Base-by-base conservation (phyloP, 2,329 filamentous ascomycete genomes). In the Fusarium odoratissimum region DNA sequence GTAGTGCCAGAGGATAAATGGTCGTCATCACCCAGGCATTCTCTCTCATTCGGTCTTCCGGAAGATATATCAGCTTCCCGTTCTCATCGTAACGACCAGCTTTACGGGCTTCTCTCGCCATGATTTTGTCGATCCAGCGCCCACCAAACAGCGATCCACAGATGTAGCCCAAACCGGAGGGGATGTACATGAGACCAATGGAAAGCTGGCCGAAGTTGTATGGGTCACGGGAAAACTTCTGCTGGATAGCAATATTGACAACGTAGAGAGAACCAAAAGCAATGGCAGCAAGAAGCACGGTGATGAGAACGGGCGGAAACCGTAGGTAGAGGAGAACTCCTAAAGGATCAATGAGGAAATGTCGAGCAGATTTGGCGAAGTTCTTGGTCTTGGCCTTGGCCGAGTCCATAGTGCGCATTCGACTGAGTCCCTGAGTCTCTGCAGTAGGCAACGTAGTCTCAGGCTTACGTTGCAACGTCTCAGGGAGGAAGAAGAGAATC, bases 11-110 rank as follows among this genome's bases (percentile, higher is more conserved):
- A 0, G 94, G 94, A 75, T 92, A 95, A 49, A 95, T 74, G 7
- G 90, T 84, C 1, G 91, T 91, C 6, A 91, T 92, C 1, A 95
- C 81, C 91, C 91, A 95, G 6, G 92, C 92, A 78, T 97, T 96
- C 78, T 95, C 92, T 46, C 91, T 86, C 89, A 96, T 93, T 17
- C 94, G 88, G 80, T 97, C 94, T 81, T 96, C 94, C 0, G 94
- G 94, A 5, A 90, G 84, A 77, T 90, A 92, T 14, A 93, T 83
- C 25, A 94, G 84, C 65, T 87, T 88, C 19, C 93, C 93, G 41
- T 88, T 81, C 40, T 86, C 87, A 73, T 94, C 92, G 75, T 91
- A 92, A 30, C 93, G 86, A 17, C 89, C 89, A 0, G 92, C 92
- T 71, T 87, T 91, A n/a, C 83, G 84, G 1, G 94, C 94, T 80